A percentile compares a stretch with the other conserved stretches of the same genome.
phyloP scores from a whole-genome alignment of 495 filamentous ascomycete genomes.

The Neurospora sp. region DNA sequence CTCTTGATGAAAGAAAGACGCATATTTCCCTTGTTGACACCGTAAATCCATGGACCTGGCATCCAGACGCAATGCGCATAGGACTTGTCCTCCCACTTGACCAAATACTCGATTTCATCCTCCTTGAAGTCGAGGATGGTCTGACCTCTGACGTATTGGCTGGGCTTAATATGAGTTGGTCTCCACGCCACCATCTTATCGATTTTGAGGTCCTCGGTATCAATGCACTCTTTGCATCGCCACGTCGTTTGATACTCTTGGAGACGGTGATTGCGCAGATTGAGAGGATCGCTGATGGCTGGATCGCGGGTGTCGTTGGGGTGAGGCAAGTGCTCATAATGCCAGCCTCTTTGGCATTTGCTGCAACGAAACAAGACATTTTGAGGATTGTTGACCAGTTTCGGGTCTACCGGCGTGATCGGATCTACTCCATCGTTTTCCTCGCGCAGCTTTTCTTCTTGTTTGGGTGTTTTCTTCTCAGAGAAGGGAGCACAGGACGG shows the following conservation, averaged over 20 bases:
- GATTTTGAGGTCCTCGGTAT: conserved; percentile 46
- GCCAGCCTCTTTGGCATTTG: conserved; percentile 67
- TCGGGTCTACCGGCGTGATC: conserved; percentile 47
- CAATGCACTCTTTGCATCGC: conserved; percentile 64
- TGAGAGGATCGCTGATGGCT: conserved; percentile 26
- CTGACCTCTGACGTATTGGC: conserved; percentile 36
- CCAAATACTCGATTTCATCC: conserved; percentile 74
- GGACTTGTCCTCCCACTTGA: conserved; percentile 75
- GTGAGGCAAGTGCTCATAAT: conserved; percentile 68
- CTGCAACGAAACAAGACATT: conserved; percentile 78
- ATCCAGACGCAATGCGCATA: conserved; percentile 77
- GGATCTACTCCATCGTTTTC: conserved; percentile 74
- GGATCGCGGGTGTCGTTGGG: conserved; percentile 23
- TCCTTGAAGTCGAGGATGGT: conserved; percentile 43
- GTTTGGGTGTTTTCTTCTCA: conserved; percentile 53
- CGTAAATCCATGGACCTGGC: conserved; percentile 82
- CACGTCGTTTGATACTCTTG: conserved; percentile 57
- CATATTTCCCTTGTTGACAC: conserved; percentile 53
- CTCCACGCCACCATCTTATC: conserved; percentile 79
- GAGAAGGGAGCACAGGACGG: conserved; percentile 59
- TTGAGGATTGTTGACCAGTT: conserved; percentile 60
- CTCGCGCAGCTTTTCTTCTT: conserved; percentile 71
- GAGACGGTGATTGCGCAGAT: conserved; percentile 27
- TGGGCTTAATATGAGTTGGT: conserved; percentile 38
- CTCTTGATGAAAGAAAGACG: conserved; percentile 64